Conservation (phyloP, 306 rosid genomes). For the Ormosia semicastrata region DNA sequence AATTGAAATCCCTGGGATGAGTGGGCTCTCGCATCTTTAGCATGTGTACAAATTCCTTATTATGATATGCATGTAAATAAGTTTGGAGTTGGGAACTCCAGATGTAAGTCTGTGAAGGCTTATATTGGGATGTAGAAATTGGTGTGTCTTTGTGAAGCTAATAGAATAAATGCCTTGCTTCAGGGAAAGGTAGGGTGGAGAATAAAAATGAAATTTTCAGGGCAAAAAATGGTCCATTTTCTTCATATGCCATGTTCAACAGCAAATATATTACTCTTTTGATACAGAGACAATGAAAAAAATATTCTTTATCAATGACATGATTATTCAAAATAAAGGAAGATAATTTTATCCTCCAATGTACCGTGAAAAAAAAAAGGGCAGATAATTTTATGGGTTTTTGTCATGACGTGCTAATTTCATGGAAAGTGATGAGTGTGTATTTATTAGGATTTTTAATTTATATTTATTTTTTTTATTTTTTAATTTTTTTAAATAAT, state of each 20-base stretch:
- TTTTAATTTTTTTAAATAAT: too few relatives aligned
- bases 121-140: background rate
- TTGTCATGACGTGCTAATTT: background rate
- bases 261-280: background rate
- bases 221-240: background rate
- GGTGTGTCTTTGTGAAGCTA: background rate
- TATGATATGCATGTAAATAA: conserved; percentile 15
- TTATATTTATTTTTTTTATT: too few relatives aligned
- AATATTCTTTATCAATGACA: background rate
- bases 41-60: conserved; percentile 1
- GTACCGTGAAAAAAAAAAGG: too few relatives aligned
- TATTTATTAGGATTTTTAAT: too few relatives aligned
- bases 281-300: background rate
- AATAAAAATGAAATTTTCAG: background rate
- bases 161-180: background rate
- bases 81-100: background rate
- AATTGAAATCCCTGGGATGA: background rate
- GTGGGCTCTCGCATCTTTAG: background rate
- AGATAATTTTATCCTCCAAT: background rate
- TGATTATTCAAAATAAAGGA: background rate
- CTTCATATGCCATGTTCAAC: background rate
- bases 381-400: too few relatives aligned
- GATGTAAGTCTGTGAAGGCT: background rate
- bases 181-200: background rate
- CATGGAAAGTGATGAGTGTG: too few relatives aligned